These are phyloP conservation scores for Onygenales sp. DNA, from an alignment of 2,329 filamentous ascomycete species.

Conservation along the genomic window DNA sequence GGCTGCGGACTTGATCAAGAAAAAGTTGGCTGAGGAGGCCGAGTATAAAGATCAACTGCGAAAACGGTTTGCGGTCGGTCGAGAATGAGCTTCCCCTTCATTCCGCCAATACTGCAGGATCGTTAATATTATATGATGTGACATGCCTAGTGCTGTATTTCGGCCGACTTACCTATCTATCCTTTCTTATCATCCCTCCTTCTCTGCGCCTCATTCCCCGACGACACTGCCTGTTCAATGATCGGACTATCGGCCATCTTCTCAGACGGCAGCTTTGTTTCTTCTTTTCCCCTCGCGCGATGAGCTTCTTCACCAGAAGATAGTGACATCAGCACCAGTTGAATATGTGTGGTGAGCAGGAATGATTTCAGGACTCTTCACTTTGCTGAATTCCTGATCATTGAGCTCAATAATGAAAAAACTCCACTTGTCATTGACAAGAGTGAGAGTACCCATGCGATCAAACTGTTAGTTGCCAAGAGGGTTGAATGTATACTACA, in stretches of 20 bases:
- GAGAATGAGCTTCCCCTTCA: not conserved
- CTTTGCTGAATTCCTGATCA: too few relatives aligned
- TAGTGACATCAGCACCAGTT: not conserved
- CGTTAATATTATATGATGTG: not conserved
- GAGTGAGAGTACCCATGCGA: too few relatives aligned
- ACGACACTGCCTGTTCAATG: not conserved
- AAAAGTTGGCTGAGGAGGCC: slow-evolving; percentile 12
- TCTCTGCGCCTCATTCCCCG: not conserved
- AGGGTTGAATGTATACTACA: too few relatives aligned
- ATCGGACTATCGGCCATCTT: not conserved
- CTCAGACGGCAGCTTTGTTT: not conserved
- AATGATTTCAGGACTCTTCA: too few relatives aligned
- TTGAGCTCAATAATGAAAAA: too few relatives aligned
- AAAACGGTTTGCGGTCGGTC: not conserved
- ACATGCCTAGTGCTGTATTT: not conserved
- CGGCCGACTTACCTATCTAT: not conserved
- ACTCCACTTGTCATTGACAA: too few relatives aligned
- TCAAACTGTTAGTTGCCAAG: too few relatives aligned
- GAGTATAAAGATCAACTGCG: slow-evolving; percentile 10
- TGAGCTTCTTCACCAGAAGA: not conserved
- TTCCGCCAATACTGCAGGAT: too few relatives aligned
- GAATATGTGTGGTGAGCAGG: too few relatives aligned
- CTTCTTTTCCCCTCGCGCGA: not conserved
- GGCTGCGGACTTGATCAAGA: slow-evolving; percentile 5
- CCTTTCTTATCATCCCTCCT: not conserved